Base-by-base conservation (phyloP, 2,329 filamentous ascomycete genomes). In the Salinomyces thailandicus region DNA sequence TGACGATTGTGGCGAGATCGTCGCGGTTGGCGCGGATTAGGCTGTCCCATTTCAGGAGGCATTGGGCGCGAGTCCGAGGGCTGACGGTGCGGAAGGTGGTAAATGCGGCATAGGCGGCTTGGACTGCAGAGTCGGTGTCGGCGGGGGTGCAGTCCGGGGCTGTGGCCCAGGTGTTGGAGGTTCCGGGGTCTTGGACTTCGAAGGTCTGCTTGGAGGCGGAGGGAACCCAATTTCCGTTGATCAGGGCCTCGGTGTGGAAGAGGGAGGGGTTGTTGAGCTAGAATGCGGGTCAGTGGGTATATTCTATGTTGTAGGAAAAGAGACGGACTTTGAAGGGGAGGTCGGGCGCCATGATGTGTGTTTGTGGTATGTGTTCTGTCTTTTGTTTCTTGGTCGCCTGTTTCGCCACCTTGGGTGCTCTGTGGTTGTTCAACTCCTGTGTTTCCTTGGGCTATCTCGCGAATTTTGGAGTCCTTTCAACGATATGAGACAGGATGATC, bases 31-130 rank as follows among this genome's bases (percentile, higher is more conserved):
- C 73, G 5, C 71, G 67, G 45, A 81, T 79, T 37, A 82, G 63
- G 3, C 67, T 56, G 55, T 81, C 73, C 76, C 77, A 82, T 55
- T 75, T 75, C 37, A 77, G 57, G 7, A 83, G 61, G 57, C 73
- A 70, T 47, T 79, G 70, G 2, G 77, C 77, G 36, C 77, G 69
- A 35, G 67, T 65, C 12, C 74, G 66, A 0, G 79, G 77, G 45
- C 71, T 79, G 37, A 69, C 58, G 43, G 74, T 77, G 39, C 64
- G 67, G 59, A 73, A 83, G 14, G 59, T 59, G 43, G 74, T 60
- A 48, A 82, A 82, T 3, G 75, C 73, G n/a, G 60, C 59, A 41
- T 79, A 65, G 0, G 78, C 71, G 28, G 69, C 67, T 47, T 73
- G 60, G 5, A 81, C 75, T 2, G 77, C 71, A 4, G 55, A 57